Base-by-base conservation (phyloP, 2,329 filamentous ascomycete genomes). In the Trichoderma aggressivum region DNA sequence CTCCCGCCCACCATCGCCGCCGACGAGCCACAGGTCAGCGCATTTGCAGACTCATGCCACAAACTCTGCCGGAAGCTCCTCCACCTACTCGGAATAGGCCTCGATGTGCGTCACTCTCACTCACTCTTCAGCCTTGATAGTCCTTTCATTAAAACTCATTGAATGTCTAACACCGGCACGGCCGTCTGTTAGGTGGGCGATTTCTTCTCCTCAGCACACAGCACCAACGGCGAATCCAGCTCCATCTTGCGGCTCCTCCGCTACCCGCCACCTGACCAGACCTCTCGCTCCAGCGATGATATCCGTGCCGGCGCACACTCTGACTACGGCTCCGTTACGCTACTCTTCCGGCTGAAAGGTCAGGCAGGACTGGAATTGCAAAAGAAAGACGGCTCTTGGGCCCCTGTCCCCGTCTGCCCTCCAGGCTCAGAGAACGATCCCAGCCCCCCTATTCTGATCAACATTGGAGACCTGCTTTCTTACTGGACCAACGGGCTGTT, bases 401-500 rank as follows among this genome's bases (percentile, higher is more conserved):
- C 85, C 0, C 87, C 89, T 58, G 92, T 91, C 1, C 90, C 89
- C 5, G 91, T 94, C 1, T 84, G 83, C 18, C 92, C 92, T 0
- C 83, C 86, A 0, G 86, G 86, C 1, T 90, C 88, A 5, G 87
- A 88, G 72, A 73, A 79, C 34, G 88, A 90, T 75, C 83, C 84
- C 10, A 87, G 84, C 53, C 91, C 89, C n/a, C 94, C 91, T 1
- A 93, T 94, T 85, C 80, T 98, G 85, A 80, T 98, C 90, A 83
- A 96, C 84, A 88, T 94, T 82, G 82, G 91, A 81, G 83, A 91
- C 79, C 77, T 92, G 78, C 82, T 91, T 72, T 91, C 89, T 39
- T 96, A 97, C 80, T 98, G 95, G 95, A 98, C 96, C 1, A 91
- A 92, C 74, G 94, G 94, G 0, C 81, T 98, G 60, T 86, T 98